Evolutionary conservation across 2,329 filamentous ascomycete genomes (phyloP).

Genomic region (Ilyonectria robusta): DNA sequence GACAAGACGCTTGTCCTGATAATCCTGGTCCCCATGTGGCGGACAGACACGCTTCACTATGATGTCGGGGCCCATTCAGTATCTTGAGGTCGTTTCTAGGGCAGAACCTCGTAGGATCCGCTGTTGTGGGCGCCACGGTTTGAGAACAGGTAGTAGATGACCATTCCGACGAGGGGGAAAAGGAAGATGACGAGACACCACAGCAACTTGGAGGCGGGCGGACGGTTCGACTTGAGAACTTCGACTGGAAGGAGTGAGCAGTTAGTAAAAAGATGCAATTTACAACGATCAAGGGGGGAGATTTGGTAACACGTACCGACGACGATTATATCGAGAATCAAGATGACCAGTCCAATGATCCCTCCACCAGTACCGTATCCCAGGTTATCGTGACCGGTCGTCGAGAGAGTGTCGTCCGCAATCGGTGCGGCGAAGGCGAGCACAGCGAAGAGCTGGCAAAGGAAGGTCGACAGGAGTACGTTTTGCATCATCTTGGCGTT

Average conservation of each 20-base stretch:
- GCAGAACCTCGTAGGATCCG: constrained; percentile 64
- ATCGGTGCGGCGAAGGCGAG: constrained; percentile 63
- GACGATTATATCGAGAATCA: constrained; percentile 74
- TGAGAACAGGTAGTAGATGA: constrained; percentile 76
- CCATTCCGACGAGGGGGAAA: constrained; percentile 73
- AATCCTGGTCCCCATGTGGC: too few species aligned
- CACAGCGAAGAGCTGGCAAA: constrained; percentile 61
- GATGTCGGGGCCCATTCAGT: too few species aligned
- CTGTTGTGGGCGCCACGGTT: constrained; percentile 70
- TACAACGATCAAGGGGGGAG: constrained; percentile 22
- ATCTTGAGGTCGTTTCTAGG: constrained; percentile 8
- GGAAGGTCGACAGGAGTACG: constrained; percentile 35
- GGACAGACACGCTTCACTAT: too few species aligned
- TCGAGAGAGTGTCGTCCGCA: constrained; percentile 46
- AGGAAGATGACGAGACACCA: constrained; percentile 76
- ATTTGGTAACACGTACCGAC: constrained; percentile 64
- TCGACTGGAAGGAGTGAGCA: constrained; percentile 64
- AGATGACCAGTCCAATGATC: constrained; percentile 71
- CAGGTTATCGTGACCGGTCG: constrained; percentile 61
- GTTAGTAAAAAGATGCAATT: constrained; percentile 19
- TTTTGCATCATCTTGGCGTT: constrained; percentile 34
- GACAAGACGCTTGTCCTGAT: too few species aligned
- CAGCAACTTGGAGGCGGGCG: constrained; percentile 69
- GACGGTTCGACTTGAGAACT: constrained; percentile 74
- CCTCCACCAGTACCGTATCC: constrained; percentile 74